These are phyloP conservation scores for Lolium perenne DNA, from an alignment of 176 grass and related monocot species.

Conservation along the genomic window DNA sequence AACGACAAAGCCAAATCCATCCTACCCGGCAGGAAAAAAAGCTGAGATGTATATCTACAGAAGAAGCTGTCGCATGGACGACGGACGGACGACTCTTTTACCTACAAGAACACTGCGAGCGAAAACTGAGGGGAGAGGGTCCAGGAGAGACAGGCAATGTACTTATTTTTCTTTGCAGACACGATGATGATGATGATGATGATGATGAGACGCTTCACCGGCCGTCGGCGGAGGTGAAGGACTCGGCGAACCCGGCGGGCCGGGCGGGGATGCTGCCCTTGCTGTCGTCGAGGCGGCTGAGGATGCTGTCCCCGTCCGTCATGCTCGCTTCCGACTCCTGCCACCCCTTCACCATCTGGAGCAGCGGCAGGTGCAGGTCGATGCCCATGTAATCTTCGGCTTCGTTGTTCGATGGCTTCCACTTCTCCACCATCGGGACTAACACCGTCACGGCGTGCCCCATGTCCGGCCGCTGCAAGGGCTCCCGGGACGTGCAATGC, in stretches of 20 bases:
- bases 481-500: slow-evolving; percentile 83
- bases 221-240: slow-evolving; percentile 92
- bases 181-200: background rate
- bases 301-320: slow-evolving; percentile 82
- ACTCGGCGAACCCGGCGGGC: slow-evolving; percentile 84
- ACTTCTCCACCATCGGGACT: slow-evolving; percentile 87
- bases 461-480: slow-evolving; percentile 86
- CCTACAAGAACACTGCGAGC: slow-evolving; percentile 36
- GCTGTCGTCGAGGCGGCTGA: slow-evolving; percentile 75
- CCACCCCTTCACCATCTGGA: slow-evolving; percentile 98
- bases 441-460: slow-evolving; percentile 83
- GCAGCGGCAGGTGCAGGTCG: slow-evolving; percentile 70
- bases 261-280: slow-evolving; percentile 96
- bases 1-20: slow-evolving; percentile 19
- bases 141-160: slow-evolving; percentile 31
- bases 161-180: slow-evolving; percentile 44
- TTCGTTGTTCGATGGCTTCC: slow-evolving; percentile 82
- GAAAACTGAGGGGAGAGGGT: slow-evolving; percentile 17
- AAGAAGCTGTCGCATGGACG: background rate
- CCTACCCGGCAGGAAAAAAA: background rate
- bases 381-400: slow-evolving; percentile 89
- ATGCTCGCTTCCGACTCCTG: slow-evolving; percentile 75
- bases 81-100: slow-evolving; percentile 41
- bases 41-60: slow-evolving; percentile 46
- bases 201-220: slow-evolving; percentile 50